phyloP scores from a whole-genome alignment of 2,329 filamentous ascomycete genomes.

The Penicillium hesseltinei region DNA sequence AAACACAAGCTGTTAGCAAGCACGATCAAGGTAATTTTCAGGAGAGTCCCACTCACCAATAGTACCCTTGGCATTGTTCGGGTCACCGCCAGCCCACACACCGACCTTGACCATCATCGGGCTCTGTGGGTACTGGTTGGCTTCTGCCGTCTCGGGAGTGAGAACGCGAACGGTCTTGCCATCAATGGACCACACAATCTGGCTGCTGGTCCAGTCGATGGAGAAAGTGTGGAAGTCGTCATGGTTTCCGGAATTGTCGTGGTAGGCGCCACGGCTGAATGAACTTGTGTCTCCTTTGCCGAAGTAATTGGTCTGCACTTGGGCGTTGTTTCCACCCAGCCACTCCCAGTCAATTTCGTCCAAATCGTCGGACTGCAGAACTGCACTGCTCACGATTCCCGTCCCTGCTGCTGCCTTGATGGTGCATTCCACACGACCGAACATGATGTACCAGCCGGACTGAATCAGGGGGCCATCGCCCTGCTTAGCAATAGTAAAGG shows the following conservation, averaged over 20 bases:
- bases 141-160: constrained; percentile 64
- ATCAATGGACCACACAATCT: constrained; percentile 84
- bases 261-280: constrained; percentile 86
- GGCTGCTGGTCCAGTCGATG: constrained; percentile 83
- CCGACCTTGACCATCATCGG: constrained; percentile 95
- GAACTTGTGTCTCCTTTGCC: constrained; percentile 81
- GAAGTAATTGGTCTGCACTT: constrained; percentile 98
- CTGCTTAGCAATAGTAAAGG: constrained; percentile 72
- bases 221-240: constrained; percentile 78
- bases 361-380: constrained; percentile 84
- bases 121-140: constrained; percentile 81
- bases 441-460: constrained; percentile 99
- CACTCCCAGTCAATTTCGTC: constrained; percentile 99
- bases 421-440: constrained; percentile 81
- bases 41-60: constrained; percentile 52
- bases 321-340: constrained; percentile 71
- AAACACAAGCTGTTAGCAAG: neutral
- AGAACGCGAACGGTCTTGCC: constrained; percentile 75
- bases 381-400: constrained; percentile 89
- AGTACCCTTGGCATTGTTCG: constrained; percentile 74
- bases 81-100: constrained; percentile 86
- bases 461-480: constrained; percentile 84
- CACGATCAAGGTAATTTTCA: neutral
- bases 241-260: constrained; percentile 68
- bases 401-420: constrained; percentile 83